Evolutionary conservation across 192 early-diverging fungal species (phyloP), one percentile per base, ranked within the genome.

Genomic region (Gamsiella multidivaricata): DNA sequence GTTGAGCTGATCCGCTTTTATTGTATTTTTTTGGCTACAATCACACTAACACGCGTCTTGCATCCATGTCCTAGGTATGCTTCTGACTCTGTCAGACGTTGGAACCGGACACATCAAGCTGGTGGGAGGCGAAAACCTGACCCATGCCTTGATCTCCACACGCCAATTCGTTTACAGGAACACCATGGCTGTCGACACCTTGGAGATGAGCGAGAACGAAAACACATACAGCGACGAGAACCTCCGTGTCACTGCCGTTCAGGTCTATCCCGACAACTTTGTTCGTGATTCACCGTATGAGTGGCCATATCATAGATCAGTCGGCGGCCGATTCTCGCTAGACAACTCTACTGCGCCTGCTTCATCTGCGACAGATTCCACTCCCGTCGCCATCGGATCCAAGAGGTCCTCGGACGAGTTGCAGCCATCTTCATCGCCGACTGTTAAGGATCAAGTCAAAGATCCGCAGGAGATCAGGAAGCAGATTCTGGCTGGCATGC

Each of bases 41-140:
- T n/a, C n/a, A n/a, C n/a, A n/a, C n/a, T n/a, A n/a, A n/a, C n/a
- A n/a, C n/a, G n/a, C n/a, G n/a, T n/a, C n/a, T n/a, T 49, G 20
- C 14, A 42, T 14, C 31, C 5, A 31, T 31, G 6, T 29, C 22
- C 46, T 65, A 92, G 91, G 97, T 26, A 93, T 98, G 92, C 73
- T 99, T 22, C 85, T 99, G 64, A 98, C 95, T 10, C 65, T 97
- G 59, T 88, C 94, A 4, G 95, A 95, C 74, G 83, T 86, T 0
- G 94, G 95, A 12, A 70, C 81, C 41, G 57, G 82, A 41, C 82
- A 83, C 49, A 65, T 96, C 26, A 81, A 79, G 9, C 31, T 98
- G 26, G 83, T 87, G 54, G 96, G 95, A 22, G 92, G 91, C 0
- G 85, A 86, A 63, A 96, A 96, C 61, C 67, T 96, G 61, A 91